Base-by-base conservation (phyloP, 2,329 filamentous ascomycete genomes). In the Westerdykella ornata region DNA sequence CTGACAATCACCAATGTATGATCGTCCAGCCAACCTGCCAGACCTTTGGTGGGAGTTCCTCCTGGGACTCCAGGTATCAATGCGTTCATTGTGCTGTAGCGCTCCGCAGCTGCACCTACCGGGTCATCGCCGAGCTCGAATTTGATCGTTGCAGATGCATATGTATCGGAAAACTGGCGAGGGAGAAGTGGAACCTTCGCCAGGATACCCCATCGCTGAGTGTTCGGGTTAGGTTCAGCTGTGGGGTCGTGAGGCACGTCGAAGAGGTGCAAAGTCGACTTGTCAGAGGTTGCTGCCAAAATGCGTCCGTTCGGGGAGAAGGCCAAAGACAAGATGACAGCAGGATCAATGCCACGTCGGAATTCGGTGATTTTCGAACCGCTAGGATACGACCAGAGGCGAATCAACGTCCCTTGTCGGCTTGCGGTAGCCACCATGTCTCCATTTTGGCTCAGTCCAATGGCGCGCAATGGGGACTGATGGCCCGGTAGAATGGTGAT, bases 401-500 rank as follows among this genome's bases (percentile, higher is more conserved):
- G 84, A 53, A 97, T 80, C 17, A 98, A 72, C 1, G 92, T 98
- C 26, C 92, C 92, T 72, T 85, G 86, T 66, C 95, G 86, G 63
- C 89, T 95, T 9, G 90, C 90, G 1, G 88, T 96, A 12, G 89
- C 92, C 20, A 97, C 71, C 13, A 94, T 68, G 37, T 87, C 78
- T 3, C 86, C 88, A 58, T 95, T 85, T 0, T 75, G 75, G 52
- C 87, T 94, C 28, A 98, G 70, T 9, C 82, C 78, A 50, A 98
- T 74, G 32, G 88, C 88, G 45, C 84, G 79, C 14, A 98, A 71
- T 0, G 84, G 74, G 1, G 84, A 84, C 4, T 83, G 82, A 63
- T 98, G 92, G 3, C 90, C 92, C 1, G 88, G 88, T 44, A 97
- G 88, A 62, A 98, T 95, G 68, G 84, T 94, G 49, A 97, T 87